A percentile compares a stretch with the other conserved stretches of the same genome.
phyloP scores from a whole-genome alignment of 257 asterid species.

The Gentiana macrophylla region DNA sequence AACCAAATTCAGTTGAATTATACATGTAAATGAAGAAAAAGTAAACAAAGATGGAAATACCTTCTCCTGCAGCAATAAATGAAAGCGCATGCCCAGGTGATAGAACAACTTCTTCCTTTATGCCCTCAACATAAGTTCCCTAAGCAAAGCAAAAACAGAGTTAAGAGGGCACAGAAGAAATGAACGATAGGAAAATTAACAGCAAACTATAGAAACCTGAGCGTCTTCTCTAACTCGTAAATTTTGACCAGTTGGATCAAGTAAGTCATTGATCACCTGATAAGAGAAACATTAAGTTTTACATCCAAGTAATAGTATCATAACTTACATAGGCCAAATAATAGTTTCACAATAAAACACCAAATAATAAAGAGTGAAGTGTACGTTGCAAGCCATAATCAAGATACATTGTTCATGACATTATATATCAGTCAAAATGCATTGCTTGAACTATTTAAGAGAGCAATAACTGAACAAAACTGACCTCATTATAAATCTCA shows the following conservation, averaged over 20 bases:
- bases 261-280: conserved; percentile 94
- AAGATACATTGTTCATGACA: neutral
- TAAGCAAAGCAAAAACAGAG: conserved; percentile 8
- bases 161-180: conserved; percentile 2
- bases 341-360: no score
- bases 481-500: conserved; percentile 96
- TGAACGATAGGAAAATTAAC: conserved; percentile 4
- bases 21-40: neutral
- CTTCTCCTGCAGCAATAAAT: conserved; percentile 99
- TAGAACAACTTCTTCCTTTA: conserved; percentile 95
- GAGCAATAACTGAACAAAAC: conserved; percentile 13
- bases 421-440: neutral
- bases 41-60: conserved; percentile 25
- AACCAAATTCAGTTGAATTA: conserved; percentile 1
- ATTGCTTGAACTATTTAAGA: neutral
- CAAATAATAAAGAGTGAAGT: neutral
- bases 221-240: conserved; percentile 96
- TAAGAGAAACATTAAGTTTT: conserved; percentile 5
- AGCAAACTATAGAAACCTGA: conserved; percentile 45
- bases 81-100: conserved; percentile 99
- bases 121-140: conserved; percentile 99
- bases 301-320: no score
- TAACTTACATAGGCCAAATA: no score
- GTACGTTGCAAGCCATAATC: neutral
- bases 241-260: conserved; percentile 97